Percentiles rank a stretch among this genome's conserved stretches.
phyloP scores from a whole-genome alignment of 2,329 filamentous ascomycete genomes.

The Biscogniauxia marginata region DNA sequence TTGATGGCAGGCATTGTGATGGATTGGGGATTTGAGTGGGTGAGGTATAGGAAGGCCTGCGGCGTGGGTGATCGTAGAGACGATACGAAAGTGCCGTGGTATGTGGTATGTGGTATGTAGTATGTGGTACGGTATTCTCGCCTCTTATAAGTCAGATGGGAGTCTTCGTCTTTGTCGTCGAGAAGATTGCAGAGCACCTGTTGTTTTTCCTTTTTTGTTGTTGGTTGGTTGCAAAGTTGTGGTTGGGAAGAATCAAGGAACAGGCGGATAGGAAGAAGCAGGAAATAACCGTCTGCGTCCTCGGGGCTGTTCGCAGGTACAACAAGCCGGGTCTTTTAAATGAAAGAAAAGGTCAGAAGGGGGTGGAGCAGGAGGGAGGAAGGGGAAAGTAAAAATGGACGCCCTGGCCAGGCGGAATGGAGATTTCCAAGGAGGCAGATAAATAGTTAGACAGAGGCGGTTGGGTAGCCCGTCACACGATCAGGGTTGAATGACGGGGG shows the following conservation, averaged over 20 bases:
- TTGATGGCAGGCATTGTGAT: slow-evolving; percentile 68
- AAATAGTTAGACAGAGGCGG: slow-evolving; percentile 13
- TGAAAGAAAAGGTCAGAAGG: slow-evolving; percentile 11
- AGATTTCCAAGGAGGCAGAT: not conserved
- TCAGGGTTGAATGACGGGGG: slow-evolving; percentile 5
- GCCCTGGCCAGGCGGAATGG: slow-evolving; percentile 18
- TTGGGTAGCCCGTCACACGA: slow-evolving; percentile 8
- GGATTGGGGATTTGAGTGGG: not conserved
- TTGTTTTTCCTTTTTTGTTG: not conserved
- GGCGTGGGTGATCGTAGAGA: not conserved
- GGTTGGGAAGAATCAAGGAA: slow-evolving; percentile 1
- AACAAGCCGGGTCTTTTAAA: slow-evolving; percentile 16
- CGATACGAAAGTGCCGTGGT: too few species aligned
- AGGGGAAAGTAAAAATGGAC: not conserved
- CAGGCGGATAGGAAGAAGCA: slow-evolving; percentile 6
- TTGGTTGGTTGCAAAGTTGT: slow-evolving; percentile 12
- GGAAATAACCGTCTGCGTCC: slow-evolving; percentile 11
- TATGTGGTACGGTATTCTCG: not conserved
- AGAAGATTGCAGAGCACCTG: not conserved
- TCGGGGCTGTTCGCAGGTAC: slow-evolving; percentile 3
- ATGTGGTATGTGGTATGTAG: too few species aligned
- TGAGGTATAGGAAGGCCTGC: not conserved
- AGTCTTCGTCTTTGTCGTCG: slow-evolving; percentile 10
- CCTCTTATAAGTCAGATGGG: not conserved
- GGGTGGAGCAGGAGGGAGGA: slow-evolving; percentile 11